phyloP scores from a whole-genome alignment of 2,329 filamentous ascomycete species.

The Diplocarpon rosae region DNA sequence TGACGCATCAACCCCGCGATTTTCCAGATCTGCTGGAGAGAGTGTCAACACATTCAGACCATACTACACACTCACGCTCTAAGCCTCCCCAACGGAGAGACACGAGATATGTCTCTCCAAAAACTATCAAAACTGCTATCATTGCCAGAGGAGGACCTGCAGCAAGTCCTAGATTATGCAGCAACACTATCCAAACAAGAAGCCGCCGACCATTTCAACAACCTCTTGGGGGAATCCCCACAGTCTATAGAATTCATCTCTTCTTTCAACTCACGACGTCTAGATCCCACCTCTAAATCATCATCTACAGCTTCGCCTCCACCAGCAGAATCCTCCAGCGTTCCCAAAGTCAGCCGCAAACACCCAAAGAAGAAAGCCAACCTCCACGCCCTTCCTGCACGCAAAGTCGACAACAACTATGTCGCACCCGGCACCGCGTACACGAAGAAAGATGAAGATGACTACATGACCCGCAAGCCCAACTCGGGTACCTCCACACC shows the following conservation, averaged over 20 bases:
- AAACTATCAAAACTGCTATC: slow-evolving; percentile 74
- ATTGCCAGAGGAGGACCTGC: slow-evolving; percentile 72
- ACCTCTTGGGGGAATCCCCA: slow-evolving; percentile 77
- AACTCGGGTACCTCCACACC: slow-evolving; percentile 27
- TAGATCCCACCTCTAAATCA: slow-evolving; percentile 29
- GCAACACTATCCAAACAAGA: slow-evolving; percentile 64
- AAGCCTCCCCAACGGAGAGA: too few species aligned
- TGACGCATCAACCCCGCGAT: too few species aligned
- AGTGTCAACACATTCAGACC: too few species aligned
- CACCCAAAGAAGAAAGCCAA: slow-evolving; percentile 48
- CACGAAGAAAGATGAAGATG: slow-evolving; percentile 59
- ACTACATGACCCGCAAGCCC: slow-evolving; percentile 52
- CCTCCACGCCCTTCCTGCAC: slow-evolving; percentile 52
- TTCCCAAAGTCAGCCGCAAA: slow-evolving; percentile 38
- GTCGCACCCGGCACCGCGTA: slow-evolving; percentile 53
- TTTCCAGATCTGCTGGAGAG: too few species aligned
- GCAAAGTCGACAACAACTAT: slow-evolving; percentile 52
- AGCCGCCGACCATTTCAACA: slow-evolving; percentile 75
- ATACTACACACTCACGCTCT: too few species aligned
- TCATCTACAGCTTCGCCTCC: slow-evolving; percentile 2
- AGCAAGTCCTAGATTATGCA: slow-evolving; percentile 76
- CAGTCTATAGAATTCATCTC: slow-evolving; percentile 62
- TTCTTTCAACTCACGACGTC: slow-evolving; percentile 58
- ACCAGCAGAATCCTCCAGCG: slow-evolving; percentile 20
- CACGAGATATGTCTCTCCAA: slow-evolving; percentile 35